Base-by-base conservation (phyloP, 768 basidiomycete species). In the Hypsizygus marmoreus region DNA sequence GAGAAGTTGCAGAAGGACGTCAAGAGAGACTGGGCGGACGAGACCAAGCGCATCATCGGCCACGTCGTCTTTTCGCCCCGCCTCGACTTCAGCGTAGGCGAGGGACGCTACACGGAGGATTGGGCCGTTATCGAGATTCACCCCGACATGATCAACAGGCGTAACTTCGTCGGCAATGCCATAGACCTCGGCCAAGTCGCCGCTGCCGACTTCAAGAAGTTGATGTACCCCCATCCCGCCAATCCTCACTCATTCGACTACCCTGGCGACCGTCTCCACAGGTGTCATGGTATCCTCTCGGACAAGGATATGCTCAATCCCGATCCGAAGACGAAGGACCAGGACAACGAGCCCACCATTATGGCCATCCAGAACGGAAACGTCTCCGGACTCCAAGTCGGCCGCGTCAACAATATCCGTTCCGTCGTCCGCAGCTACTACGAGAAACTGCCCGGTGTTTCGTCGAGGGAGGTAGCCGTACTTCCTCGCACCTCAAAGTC, bases 311-410 rank as follows among this genome's bases (percentile, higher is more conserved):
- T 47, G 33, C 33, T 12, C 31, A 64, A 28, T 37, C 40, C 25
- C n/a, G n/a, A n/a, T n/a, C n/a, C n/a, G n/a, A n/a, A n/a, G n/a
- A n/a, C n/a, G n/a, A n/a, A n/a, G n/a, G n/a, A n/a, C n/a, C n/a
- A n/a, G n/a, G n/a, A n/a, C n/a, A n/a, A n/a, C n/a, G 58, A 67
- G 2, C 46, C 55, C 0, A 60, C 58, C 50, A n/a, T 73, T 6
- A 41, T 66, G 16, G 73, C 71, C 11, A 44, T 69, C 32, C 71
- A 75, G 58, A 44, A 48, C 43, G 69, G 73, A 31, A 51, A 20
- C 22, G 43, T 50, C 24, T 60, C 68, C 17, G 58, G 56, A 22
- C 30, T 61, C 17, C 65, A 68, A 20, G 45, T 68, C n/a, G 67
- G 69, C 45, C 61, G 57, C 22, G 37, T 50, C 31, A 66, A 50